Evolutionary conservation across 495 filamentous ascomycete genomes (phyloP), one percentile per base, ranked within the genome.

Genomic region (Aspergillus coremiiformis): DNA sequence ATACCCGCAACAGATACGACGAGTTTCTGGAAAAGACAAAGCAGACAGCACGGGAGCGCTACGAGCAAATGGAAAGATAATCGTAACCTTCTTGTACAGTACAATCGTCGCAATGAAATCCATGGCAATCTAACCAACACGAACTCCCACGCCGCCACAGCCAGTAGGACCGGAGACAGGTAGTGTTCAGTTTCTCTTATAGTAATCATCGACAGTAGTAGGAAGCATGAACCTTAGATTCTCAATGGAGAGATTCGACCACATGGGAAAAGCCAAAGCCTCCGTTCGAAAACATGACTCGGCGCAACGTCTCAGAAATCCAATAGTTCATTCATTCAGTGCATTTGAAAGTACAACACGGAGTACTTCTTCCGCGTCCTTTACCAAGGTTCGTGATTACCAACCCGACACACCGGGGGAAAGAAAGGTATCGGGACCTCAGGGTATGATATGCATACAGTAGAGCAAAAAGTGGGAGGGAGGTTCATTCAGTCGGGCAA

Each of bases 11-110:
- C 9, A 77, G 79, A 17, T 89, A 87, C 59, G 74, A 77, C 1
- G 86, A 86, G 43, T 96, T 92, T 61, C 65, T 91, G 41, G 82
- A 84, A 60, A 85, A 84, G 72, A 87, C 86, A 12, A 87, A 79
- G 60, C 85, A 93, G 44, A 82, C 79, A 62, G 90, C 90, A 1
- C 84, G 87, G 61, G 84, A 90, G 60, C 74, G 90, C 35, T 95
- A 84, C 63, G 84, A 89, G 57, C 73, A 68, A 65, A 78, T 84
- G 81, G 64, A 61, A 17, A 58, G 29, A 41, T 55, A 57, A 12
- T 12, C n/a, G 32, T 35, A 35, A 35, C 5, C 10, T 15, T 10
- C n/a, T 35, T 35, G 32, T 35, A 35, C 32, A 35, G n/a, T 35
- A 35, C 2, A 27, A 4, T 4, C 24, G 8, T 12, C 12, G 5